Evolutionary conservation across 768 basidiomycete genomes (phyloP).

Genomic region (Coprinopsis cinerea): DNA sequence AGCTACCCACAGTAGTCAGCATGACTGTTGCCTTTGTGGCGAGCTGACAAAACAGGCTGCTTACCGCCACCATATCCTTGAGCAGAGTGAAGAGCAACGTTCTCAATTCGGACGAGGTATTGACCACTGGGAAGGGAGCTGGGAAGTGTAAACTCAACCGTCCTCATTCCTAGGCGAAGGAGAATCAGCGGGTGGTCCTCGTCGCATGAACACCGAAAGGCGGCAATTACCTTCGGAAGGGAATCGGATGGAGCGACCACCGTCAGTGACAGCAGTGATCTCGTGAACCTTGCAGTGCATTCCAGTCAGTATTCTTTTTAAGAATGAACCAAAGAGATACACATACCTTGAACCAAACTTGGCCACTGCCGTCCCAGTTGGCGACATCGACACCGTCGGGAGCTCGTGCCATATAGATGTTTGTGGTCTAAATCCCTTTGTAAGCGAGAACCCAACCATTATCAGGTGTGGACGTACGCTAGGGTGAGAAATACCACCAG

Average conservation of each 20-base stretch:
- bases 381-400: conserved; percentile 29
- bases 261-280: conserved; percentile 35
- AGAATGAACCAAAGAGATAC: background rate
- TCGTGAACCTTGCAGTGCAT: conserved; percentile 26
- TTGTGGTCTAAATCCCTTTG: conserved; percentile 31
- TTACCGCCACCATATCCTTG: conserved; percentile 29
- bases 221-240: conserved; percentile 30
- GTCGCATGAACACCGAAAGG: background rate
- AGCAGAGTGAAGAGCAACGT: conserved; percentile 36
- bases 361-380: conserved; percentile 33
- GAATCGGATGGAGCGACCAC: conserved; percentile 32
- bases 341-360: conserved; percentile 36
- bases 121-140: conserved; percentile 30
- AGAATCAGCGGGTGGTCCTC: background rate
- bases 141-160: conserved; percentile 30
- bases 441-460: too few species aligned
- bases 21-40: background rate
- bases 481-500: conserved; percentile 43
- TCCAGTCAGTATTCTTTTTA: background rate
- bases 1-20: conserved; percentile 12
- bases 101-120: conserved; percentile 33
- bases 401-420: conserved; percentile 42
- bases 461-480: conserved; percentile 31
- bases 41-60: background rate
- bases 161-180: conserved; percentile 3